Evolutionary conservation across 352 stramenopile species (phyloP), one percentile per base, ranked within the genome.

Genomic region (Porosira glacialis): DNA sequence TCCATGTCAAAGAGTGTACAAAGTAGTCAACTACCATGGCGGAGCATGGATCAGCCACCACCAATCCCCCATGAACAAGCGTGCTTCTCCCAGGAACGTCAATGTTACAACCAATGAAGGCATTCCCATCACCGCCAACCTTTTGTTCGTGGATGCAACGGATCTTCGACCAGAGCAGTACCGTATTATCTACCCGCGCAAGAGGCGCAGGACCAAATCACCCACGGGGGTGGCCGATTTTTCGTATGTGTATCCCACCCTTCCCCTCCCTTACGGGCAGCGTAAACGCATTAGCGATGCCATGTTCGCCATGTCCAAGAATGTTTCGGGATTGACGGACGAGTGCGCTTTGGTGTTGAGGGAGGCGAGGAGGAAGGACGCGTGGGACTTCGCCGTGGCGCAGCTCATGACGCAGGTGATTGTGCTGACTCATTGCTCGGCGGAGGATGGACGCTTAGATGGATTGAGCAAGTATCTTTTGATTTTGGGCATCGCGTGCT

Each of bases 391-490:
- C 27, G 83, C 81, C 11, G 83, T 90, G 27, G 78, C 83, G 15
- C 80, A 90, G 49, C 60, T 90, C 11, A 86, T 82, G 55, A 90
- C 83, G 13, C 83, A 90, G 56, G 83, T 90, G 11, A 61, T 90
- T 38, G 68, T 90, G 38, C 64, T 87, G 3, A 50, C 85, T 4
- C 76, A 90, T 41, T 90, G 83, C 60, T 61, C 66, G 17, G 75
- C 81, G 17, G 58, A 67, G 2, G 83, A 90, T 78, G 63, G 71
- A 44, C 59, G 56, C 21, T 83, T 90, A 59, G 80, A 90, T 22
- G 83, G 83, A 21, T 73, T 90, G 33, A 70, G 70, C 33, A 72
- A 71, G 13, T 85, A 88, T 59, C 63, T 90, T n/a, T 50, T 87
- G 27, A 79, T 67, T 4, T 49, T 84, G 47, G 79, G 75, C 21